Evolutionary conservation across 208 protist species (phyloP).

Genomic region (Phytomonas sp.): DNA sequence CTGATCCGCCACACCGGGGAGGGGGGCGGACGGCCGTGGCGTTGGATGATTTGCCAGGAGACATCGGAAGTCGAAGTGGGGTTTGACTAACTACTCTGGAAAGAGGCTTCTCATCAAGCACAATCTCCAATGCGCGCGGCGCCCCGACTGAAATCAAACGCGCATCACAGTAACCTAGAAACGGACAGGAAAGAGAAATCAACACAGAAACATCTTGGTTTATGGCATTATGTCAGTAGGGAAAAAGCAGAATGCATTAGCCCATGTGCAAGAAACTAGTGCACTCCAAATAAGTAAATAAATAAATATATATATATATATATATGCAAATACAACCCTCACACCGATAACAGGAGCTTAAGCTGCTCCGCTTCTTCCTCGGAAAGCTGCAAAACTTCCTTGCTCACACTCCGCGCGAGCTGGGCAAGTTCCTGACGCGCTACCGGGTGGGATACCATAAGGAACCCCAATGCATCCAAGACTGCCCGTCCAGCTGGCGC

Average conservation of each 20-base stretch:
- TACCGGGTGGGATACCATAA: conserved; percentile 33
- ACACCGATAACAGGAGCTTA: conserved; percentile 34
- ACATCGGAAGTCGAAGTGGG: conserved; percentile 17
- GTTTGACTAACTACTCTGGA: neutral
- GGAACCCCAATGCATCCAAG: conserved; percentile 50
- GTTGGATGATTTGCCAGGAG: conserved; percentile 14
- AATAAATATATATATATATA: conserved; percentile 8
- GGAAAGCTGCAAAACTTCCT: conserved; percentile 49
- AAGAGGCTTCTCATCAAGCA: neutral
- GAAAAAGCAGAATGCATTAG: conserved; percentile 4
- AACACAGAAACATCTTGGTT: conserved; percentile 10
- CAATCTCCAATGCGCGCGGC: conserved; percentile 7
- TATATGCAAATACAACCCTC: conserved; percentile 1
- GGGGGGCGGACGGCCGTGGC: conserved; percentile 6
- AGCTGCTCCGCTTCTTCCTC: conserved; percentile 56
- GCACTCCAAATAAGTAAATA: neutral
- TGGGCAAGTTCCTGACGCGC: conserved; percentile 49
- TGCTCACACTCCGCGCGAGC: conserved; percentile 59
- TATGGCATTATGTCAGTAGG: conserved; percentile 3
- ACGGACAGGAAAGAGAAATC: conserved; percentile 2
- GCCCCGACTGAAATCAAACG: neutral
- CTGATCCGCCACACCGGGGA: conserved; percentile 23
- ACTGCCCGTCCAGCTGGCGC: conserved; percentile 31
- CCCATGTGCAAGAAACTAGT: neutral
- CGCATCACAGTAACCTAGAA: neutral